Evolutionary conservation across 176 grass and related monocot genomes (phyloP).

Genomic region (barley (Hordeum vulgare)): DNA sequence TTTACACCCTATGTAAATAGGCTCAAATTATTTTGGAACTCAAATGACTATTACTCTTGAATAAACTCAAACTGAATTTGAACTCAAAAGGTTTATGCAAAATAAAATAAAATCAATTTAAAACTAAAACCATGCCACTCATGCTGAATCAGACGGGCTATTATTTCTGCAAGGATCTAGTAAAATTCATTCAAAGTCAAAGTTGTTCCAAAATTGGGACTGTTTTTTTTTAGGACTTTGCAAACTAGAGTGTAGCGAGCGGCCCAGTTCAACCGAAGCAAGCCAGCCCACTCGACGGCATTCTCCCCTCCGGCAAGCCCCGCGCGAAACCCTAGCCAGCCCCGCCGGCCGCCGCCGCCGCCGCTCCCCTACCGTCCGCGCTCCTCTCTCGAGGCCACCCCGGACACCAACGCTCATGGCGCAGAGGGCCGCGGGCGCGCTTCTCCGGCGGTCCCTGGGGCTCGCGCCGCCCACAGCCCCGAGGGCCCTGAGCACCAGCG

Average conservation of each 20-base stretch:
- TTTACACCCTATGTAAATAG: too few relatives aligned
- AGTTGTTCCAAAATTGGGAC: too few relatives aligned
- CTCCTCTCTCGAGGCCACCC: not conserved
- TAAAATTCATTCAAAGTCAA: too few relatives aligned
- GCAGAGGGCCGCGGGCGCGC: not conserved
- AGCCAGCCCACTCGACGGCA: too few relatives aligned
- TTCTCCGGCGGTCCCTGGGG: constrained; percentile 28
- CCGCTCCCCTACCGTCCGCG: not conserved
- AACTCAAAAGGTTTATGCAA: too few relatives aligned
- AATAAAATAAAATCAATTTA: too few relatives aligned
- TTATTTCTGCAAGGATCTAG: not conserved
- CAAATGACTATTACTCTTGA: too few relatives aligned
- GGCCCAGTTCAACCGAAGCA: not conserved
- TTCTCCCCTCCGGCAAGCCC: not conserved
- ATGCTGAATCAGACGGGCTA: not conserved
- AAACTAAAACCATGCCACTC: too few relatives aligned
- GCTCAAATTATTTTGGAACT: too few relatives aligned
- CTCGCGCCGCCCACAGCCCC: not conserved
- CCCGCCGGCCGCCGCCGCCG: not conserved
- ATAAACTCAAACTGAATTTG: too few relatives aligned
- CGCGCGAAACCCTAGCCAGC: constrained; percentile 21
- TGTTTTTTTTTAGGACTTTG: not conserved
- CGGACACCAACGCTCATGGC: not conserved
- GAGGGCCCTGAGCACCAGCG: constrained; percentile 28
- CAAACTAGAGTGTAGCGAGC: not conserved